A percentile compares a stretch with the other conserved stretches of the same genome.
These are phyloP conservation scores for Porphyrellus cyaneotinctus DNA, from an alignment of 768 basidiomycete genomes.

Conservation along the genomic window DNA sequence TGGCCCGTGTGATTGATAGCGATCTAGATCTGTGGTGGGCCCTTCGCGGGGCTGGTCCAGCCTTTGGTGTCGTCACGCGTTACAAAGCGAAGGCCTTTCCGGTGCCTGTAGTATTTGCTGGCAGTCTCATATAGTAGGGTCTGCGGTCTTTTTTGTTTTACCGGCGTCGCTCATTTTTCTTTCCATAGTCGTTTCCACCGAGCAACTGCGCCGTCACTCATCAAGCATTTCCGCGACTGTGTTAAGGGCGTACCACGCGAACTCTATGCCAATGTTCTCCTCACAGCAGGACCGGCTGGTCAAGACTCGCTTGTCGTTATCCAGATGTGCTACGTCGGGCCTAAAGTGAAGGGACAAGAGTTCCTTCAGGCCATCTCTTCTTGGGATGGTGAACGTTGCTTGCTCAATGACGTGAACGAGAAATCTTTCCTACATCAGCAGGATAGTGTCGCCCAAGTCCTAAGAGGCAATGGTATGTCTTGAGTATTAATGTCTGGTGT, in stretches of 20 bases:
- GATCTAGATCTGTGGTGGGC: conserved; percentile 82
- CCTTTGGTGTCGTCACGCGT: conserved; percentile 81
- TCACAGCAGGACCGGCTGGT: conserved; percentile 84
- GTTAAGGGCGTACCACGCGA: conserved; percentile 85
- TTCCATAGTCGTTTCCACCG: conserved; percentile 73
- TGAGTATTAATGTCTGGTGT: not conserved
- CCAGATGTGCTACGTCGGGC: conserved; percentile 87
- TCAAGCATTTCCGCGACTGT: conserved; percentile 91
- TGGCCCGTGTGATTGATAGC: not conserved
- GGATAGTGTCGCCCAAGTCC: conserved; percentile 85
- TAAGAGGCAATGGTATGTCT: conserved; percentile 72
- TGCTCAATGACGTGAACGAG: conserved; percentile 88
- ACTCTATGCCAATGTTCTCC: conserved; percentile 84
- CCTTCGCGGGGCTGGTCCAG: conserved; percentile 76
- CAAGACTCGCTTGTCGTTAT: conserved; percentile 85
- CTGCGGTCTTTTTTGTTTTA: not conserved
- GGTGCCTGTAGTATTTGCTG: conserved; percentile 86
- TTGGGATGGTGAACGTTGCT: conserved; percentile 84
- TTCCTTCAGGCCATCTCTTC: conserved; percentile 81
- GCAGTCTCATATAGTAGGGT: conserved; percentile 86
- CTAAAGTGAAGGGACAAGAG: conserved; percentile 65
- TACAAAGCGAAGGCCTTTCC: conserved; percentile 88
- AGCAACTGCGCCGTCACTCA: conserved; percentile 81
- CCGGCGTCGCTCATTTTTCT: not conserved
- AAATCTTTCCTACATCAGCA: conserved; percentile 88